Conservation (phyloP, 805 yeast genomes). For the Nadsonia fulvescens region DNA sequence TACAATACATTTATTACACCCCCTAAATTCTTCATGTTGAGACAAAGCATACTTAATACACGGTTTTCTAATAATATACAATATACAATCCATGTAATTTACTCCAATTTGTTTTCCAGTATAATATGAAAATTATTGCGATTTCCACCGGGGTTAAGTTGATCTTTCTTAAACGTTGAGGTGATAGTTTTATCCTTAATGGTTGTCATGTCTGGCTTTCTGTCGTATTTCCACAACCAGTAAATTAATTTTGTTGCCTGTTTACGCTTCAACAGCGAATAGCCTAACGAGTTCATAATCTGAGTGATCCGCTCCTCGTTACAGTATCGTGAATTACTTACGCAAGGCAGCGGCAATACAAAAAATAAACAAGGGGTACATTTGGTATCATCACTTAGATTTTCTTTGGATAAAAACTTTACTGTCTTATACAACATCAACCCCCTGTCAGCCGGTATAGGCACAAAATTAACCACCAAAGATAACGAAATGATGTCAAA, state of each 20-base stretch:
- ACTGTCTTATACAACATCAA: constrained; percentile 51
- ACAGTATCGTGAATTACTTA: constrained; percentile 66
- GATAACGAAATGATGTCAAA: constrained; percentile 68
- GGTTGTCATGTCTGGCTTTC: too few species aligned
- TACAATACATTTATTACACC: not conserved
- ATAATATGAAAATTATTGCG: constrained; percentile 57
- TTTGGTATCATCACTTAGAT: constrained; percentile 1
- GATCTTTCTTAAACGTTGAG: constrained; percentile 23
- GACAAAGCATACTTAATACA: not conserved
- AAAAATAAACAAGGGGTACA: constrained; percentile 35
- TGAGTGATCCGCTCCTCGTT: constrained; percentile 24
- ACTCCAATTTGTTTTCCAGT: constrained; percentile 8
- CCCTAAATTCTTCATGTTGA: not conserved
- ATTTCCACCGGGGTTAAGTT: constrained; percentile 35
- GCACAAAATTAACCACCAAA: constrained; percentile 75
- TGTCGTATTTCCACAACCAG: constrained; percentile 39
- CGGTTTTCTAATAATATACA: too few species aligned
- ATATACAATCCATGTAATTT: too few species aligned
- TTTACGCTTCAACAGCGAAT: constrained; percentile 25
- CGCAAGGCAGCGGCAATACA: constrained; percentile 80
- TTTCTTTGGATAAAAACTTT: constrained; percentile 27
- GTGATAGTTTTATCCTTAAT: constrained; percentile 5
- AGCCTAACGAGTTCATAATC: constrained; percentile 49
- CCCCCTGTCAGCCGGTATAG: constrained; percentile 53
- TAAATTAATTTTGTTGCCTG: constrained; percentile 59